phyloP scores from a whole-genome alignment of 352 stramenopile species.

The Pythium folliculosum region DNA sequence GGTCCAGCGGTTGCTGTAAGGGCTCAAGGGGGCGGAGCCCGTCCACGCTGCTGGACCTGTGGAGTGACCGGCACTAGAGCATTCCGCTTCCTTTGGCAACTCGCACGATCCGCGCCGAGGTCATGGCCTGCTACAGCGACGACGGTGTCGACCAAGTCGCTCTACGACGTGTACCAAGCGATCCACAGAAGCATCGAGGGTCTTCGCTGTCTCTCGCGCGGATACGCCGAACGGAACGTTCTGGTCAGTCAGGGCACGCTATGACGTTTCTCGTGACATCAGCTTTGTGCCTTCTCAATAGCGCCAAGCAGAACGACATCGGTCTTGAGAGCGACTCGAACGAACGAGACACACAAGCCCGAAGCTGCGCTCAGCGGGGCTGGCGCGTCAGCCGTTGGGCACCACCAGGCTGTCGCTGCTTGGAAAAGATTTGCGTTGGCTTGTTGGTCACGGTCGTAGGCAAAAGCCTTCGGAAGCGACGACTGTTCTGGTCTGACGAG shows the following conservation, averaged over 20 bases:
- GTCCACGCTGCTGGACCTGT: constrained; percentile 91
- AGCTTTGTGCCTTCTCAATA: constrained; percentile 83
- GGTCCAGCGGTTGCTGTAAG: constrained; percentile 25
- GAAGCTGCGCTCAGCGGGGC: constrained; percentile 91
- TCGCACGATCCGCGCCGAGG: constrained; percentile 92
- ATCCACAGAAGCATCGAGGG: constrained; percentile 74
- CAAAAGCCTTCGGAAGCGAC: too few relatives aligned
- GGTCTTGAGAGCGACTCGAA: constrained; percentile 90
- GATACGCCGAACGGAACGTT: neutral
- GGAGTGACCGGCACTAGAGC: constrained; percentile 91
- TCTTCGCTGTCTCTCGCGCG: constrained; percentile 48
- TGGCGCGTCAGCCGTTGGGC: too few relatives aligned
- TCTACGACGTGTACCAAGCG: constrained; percentile 90
- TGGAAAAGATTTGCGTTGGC: too few relatives aligned
- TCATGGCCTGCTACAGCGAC: constrained; percentile 92
- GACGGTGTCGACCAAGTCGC: constrained; percentile 89
- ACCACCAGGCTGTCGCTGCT: too few relatives aligned
- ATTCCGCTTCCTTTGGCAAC: constrained; percentile 96
- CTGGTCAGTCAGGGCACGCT: neutral
- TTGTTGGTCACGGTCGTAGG: too few relatives aligned
- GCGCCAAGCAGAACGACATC: constrained; percentile 92
- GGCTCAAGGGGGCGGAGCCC: constrained; percentile 81
- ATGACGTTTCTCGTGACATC: constrained; percentile 72
- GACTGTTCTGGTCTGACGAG: too few relatives aligned
- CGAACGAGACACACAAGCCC: constrained; percentile 95